Percentiles rank a stretch among this genome's conserved stretches.
phyloP scores from a whole-genome alignment of 2,329 filamentous ascomycete species.

The Aspergillus calidoustus region DNA sequence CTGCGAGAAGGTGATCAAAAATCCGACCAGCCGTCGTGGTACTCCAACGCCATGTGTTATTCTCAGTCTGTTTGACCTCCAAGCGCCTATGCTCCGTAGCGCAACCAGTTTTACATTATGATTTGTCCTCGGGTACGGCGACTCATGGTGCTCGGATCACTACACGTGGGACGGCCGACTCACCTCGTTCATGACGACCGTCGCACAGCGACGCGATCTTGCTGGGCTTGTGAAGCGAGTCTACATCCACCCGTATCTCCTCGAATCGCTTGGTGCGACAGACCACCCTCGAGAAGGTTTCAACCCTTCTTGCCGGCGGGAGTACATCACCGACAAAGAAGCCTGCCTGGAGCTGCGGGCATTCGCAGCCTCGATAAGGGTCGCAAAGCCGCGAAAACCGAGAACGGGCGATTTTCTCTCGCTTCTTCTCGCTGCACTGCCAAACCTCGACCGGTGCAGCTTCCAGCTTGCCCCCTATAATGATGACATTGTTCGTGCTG shows the following conservation, averaged over 20 bases:
- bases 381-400: neutral
- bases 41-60: neutral
- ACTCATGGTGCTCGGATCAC: neutral
- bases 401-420: neutral
- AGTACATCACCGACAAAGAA: neutral
- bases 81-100: neutral
- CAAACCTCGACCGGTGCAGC: neutral
- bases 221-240: conserved; percentile 19
- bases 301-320: no score
- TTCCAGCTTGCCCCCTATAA: neutral
- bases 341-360: neutral
- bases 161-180: conserved; percentile 29
- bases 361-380: neutral
- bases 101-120: neutral
- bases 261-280: neutral
- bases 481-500: neutral
- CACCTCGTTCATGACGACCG: conserved; percentile 26
- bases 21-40: conserved; percentile 6
- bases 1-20: neutral
- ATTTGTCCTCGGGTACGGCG: neutral
- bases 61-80: neutral
- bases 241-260: conserved; percentile 12
- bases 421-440: neutral
- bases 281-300: no score
- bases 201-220: conserved; percentile 23